phyloP scores from a whole-genome alignment of 495 filamentous ascomycete species.

The Penicillium pulvis region DNA sequence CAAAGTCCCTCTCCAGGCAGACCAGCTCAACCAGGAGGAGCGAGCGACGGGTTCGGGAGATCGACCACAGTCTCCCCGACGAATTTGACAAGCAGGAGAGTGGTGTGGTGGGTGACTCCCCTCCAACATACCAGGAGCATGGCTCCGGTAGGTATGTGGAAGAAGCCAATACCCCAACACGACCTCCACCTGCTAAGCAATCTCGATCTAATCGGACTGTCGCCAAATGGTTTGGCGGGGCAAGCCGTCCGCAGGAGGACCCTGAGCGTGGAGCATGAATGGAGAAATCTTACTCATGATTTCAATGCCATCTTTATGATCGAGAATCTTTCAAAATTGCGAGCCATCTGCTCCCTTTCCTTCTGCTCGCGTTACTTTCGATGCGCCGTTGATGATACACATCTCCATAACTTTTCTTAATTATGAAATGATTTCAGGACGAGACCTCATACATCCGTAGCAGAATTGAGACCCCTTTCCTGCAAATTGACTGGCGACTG shows the following conservation, averaged over 20 bases:
- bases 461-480: conserved; percentile 44
- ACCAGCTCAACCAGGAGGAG: conserved; percentile 11
- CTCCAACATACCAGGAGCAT: conserved; percentile 33
- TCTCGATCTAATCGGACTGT: conserved; percentile 26
- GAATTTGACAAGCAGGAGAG: conserved; percentile 44
- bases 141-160: conserved; percentile 13
- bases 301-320: not conserved
- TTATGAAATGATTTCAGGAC: conserved; percentile 43
- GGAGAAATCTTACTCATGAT: not conserved
- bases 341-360: conserved; percentile 1
- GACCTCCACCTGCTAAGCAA: conserved; percentile 27
- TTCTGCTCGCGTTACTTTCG: conserved; percentile 8
- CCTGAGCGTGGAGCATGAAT: conserved; percentile 33
- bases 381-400: not conserved
- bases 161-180: conserved; percentile 16
- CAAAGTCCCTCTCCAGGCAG: conserved; percentile 28
- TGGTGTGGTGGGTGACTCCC: conserved; percentile 23
- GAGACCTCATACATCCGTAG: conserved; percentile 61
- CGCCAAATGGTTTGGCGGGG: conserved; percentile 39
- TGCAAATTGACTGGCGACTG: conserved; percentile 24
- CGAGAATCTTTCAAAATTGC: conserved; percentile 4
- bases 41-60: conserved; percentile 5
- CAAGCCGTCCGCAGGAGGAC: conserved; percentile 30
- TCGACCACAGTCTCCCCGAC: conserved; percentile 43
- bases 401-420: conserved; percentile 39